These are phyloP conservation scores for Dactylonectria estremocensis DNA, from an alignment of 2,329 filamentous ascomycete species.

Conservation along the genomic window DNA sequence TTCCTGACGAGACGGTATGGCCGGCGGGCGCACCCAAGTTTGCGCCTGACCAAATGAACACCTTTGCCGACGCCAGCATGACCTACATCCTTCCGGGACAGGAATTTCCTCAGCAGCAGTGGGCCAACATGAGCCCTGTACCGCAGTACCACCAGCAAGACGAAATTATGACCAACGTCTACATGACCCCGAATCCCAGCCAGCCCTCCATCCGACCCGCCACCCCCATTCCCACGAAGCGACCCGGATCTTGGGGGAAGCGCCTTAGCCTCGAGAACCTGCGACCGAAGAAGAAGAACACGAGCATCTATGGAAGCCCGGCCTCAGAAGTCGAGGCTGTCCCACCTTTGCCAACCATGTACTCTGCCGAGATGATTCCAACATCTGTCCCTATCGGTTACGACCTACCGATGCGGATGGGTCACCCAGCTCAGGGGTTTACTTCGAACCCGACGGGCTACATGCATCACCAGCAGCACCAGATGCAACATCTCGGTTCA, in stretches of 20 bases:
- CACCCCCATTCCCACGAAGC: conserved; percentile 57
- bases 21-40: conserved; percentile 58
- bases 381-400: conserved; percentile 48
- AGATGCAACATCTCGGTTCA: conserved; percentile 48
- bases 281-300: conserved; percentile 55
- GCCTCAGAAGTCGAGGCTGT: conserved; percentile 46
- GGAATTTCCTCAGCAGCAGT: conserved; percentile 47
- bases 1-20: conserved; percentile 57
- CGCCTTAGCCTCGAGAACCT: conserved; percentile 56
- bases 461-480: conserved; percentile 40
- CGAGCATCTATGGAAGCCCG: conserved; percentile 51
- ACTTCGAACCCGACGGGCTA: conserved; percentile 45
- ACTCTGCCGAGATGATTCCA: conserved; percentile 47
- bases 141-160: conserved; percentile 52
- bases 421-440: conserved; percentile 40
- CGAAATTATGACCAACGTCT: conserved; percentile 47
- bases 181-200: conserved; percentile 42
- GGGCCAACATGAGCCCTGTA: conserved; percentile 43
- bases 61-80: conserved; percentile 50
- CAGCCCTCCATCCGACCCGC: conserved; percentile 52
- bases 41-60: conserved; percentile 56
- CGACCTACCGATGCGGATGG: conserved; percentile 50
- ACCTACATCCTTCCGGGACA: conserved; percentile 52
- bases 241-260: conserved; percentile 58
- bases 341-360: conserved; percentile 49